Base-by-base conservation (phyloP, 1,284 basidiomycete genomes). In the Hymenochaete sp. region DNA sequence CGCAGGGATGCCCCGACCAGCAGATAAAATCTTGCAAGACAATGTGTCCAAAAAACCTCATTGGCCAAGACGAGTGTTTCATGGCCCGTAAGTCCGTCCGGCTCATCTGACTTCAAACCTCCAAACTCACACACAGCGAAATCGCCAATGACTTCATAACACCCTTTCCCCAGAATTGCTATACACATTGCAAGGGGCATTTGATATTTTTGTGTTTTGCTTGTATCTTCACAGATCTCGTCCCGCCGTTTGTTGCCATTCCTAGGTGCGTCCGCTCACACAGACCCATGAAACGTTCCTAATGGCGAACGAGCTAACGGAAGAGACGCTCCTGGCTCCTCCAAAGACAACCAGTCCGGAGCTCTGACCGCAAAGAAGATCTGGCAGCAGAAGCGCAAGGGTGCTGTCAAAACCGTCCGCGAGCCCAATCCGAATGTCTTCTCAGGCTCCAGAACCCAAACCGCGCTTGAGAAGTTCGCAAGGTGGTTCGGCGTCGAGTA, bases 321-420 rank as follows among this genome's bases (percentile, higher is more conserved):
- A 5, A 95, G 93, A 0, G 92, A 93, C 0, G 96, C 93, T 2
- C 95, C 93, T 1, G 93, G 93, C 5, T 92, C 88, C 0, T 93
- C 82, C 2, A 93, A 96, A 64, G 93, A 90, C 2, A 90, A 93
- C 56, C 89, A 93, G 65, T 82, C 96, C 5, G 93, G 90, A 13
- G 93, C 92, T 37, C 75, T 98, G 16, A 90, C 93, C 13, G 86
- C 97, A 79, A 98, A 98, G 69, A 86, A 84, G 57, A 74, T 82
- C 39, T 97, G 93, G 93, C 93, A 97, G 63, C 80, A 79, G 52
- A 82, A 77, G 59, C 82, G 85, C 63, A 93, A 92, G 66, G 82
- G 79, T 1, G 77, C 77, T 1, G 93, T 92, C 31, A 92, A 92
- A 63, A 82, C 77, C 50, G 87, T 88, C 45, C 78, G 90, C 57